These are phyloP conservation scores for Volvariella volvacea DNA, from an alignment of 1,284 basidiomycete genomes.

Conservation along the genomic window DNA sequence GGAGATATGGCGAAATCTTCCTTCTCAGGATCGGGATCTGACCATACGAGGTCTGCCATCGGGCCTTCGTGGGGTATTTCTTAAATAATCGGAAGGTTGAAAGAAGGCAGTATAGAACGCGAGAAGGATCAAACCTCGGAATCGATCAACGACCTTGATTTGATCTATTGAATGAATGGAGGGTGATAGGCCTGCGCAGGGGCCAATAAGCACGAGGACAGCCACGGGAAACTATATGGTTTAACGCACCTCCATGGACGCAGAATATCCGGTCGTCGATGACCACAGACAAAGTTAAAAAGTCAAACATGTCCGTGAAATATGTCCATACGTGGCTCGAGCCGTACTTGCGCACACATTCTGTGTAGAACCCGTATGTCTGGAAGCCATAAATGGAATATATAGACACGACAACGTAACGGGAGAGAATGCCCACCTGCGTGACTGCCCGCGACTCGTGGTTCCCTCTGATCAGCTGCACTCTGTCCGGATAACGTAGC, in stretches of 20 bases:
- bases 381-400: constrained; percentile 32
- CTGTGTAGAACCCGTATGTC: constrained; percentile 99
- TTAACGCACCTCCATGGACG: constrained; percentile 82
- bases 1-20: constrained; percentile 99
- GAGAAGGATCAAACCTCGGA: constrained; percentile 61
- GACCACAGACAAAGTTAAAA: constrained; percentile 93
- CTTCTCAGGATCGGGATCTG: constrained; percentile 98
- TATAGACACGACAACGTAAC: constrained; percentile 10
- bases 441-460: constrained; percentile 98
- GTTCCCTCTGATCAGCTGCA: constrained; percentile 96
- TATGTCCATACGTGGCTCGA: constrained; percentile 97
- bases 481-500: constrained; percentile 92
- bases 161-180: constrained; percentile 99
- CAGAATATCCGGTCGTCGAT: constrained; percentile 99
- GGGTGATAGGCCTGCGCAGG: constrained; percentile 75
- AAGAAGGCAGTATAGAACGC: constrained; percentile 12
- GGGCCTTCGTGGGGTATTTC: constrained; percentile 99
- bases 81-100: constrained; percentile 23
- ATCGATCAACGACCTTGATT: constrained; percentile 98
- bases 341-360: constrained; percentile 97
- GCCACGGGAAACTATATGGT: too few relatives aligned
- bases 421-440: constrained; percentile 51
- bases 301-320: constrained; percentile 99
- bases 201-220: constrained; percentile 8
- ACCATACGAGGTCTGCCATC: constrained; percentile 99